A percentile compares a stretch with the other conserved stretches of the same genome.
These are phyloP conservation scores for Phytophthora uliginosa DNA, from an alignment of 352 stramenopile genomes.

Conservation along the genomic window DNA sequence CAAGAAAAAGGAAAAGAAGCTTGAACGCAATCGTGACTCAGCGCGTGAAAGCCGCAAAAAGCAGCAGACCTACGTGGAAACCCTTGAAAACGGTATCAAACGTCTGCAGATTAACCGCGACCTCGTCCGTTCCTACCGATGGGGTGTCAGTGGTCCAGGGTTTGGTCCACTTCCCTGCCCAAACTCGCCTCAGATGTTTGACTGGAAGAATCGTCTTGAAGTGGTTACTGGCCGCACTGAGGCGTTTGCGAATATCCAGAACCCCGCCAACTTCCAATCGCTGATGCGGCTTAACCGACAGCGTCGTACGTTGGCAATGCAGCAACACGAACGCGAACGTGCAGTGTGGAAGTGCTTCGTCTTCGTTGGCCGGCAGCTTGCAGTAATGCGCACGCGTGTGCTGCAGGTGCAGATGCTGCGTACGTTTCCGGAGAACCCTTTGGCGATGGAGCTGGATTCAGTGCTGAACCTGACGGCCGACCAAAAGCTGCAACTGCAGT, in stretches of 20 bases:
- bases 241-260: conserved; percentile 75
- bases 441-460: conserved; percentile 52
- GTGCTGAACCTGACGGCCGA: conserved; percentile 60
- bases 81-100: conserved; percentile 90
- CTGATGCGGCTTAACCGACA: conserved; percentile 85
- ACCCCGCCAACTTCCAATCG: conserved; percentile 70
- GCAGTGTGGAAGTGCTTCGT: conserved; percentile 75
- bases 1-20: conserved; percentile 92
- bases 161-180: conserved; percentile 53
- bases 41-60: conserved; percentile 87
- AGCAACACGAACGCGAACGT: conserved; percentile 53
- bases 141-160: conserved; percentile 65
- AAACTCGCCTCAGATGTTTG: conserved; percentile 63
- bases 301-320: conserved; percentile 63
- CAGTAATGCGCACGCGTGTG: conserved; percentile 60
- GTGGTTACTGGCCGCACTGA: conserved; percentile 76
- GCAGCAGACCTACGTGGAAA: conserved; percentile 91
- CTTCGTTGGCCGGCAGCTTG: conserved; percentile 64
- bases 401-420: conserved; percentile 76
- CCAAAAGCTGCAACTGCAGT: conserved; percentile 76
- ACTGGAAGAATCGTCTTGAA: conserved; percentile 73
- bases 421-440: conserved; percentile 50
- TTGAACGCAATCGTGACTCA: conserved; percentile 90
- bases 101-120: conserved; percentile 88
- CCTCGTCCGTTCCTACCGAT: conserved; percentile 75